Base-by-base conservation (phyloP, 164 flowering plant species). In the Buxus sempervirens region DNA sequence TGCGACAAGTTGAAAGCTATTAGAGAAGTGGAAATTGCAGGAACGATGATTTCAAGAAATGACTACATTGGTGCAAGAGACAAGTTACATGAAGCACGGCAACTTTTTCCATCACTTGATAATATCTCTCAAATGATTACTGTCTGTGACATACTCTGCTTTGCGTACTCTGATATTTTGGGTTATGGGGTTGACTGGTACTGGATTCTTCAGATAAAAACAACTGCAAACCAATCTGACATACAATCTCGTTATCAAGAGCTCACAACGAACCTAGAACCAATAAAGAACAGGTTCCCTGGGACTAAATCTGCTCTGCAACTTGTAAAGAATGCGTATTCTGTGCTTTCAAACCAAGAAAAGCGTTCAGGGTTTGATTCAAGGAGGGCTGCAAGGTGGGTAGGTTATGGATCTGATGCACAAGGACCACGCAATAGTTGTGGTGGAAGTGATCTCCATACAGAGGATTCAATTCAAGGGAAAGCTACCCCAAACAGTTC, bases 121-220 rank as follows among this genome's bases (percentile, higher is more conserved):
- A 71, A 75, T 26, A 60, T 83, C 38, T 26, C 22, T 49, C 38
- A 61, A n/a, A 81, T 84, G 85, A 38, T 84, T 53, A 56, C 64
- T 18, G 79, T 82, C 6, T 86, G 88, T 70, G 80, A 83, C 25
- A 72, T 86, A 56, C 71, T 84, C 48, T 72, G 76, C 19, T 75
- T 80, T 20, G 51, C 84, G 9, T 67, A 61, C 19, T 54, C 69
- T 51, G 59, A 55, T 58, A 24, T 76, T 41, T 72, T 79, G 4
- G 80, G 74, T 42, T 57, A 23, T 53, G 82, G 74, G 32, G 54
- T 63, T 49, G 86, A 86, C 36, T 74, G 78, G 71, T 82, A 86
- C 23, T 74, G 81, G 85, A 74, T 86, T 72, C 85, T 86, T 69
- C 82, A 79, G 70, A 64, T 79, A 12, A 24, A 51, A 8, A 75